phyloP scores from a whole-genome alignment of 805 yeast species.

The Metschnikowia anglica region DNA sequence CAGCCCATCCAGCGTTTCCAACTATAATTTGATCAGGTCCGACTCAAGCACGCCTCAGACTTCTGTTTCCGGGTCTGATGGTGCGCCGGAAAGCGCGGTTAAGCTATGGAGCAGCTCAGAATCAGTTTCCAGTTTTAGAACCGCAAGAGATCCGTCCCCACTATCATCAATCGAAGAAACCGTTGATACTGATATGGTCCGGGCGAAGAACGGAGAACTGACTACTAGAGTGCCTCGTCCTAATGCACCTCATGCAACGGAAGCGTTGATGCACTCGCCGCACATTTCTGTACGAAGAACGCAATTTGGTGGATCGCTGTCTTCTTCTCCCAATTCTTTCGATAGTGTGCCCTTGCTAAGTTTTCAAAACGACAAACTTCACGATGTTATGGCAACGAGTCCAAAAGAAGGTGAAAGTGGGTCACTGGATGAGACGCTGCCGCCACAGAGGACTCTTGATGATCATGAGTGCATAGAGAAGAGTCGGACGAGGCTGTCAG shows the following conservation, averaged over 20 bases:
- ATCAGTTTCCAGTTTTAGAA: conserved; percentile 11
- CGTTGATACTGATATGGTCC: not conserved
- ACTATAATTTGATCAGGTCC: conserved; percentile 25
- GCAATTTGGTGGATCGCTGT: not conserved
- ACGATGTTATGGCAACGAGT: not conserved
- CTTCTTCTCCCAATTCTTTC: conserved; percentile 5
- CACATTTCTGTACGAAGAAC: not conserved
- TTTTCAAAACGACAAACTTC: not conserved
- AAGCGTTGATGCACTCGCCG: no score
- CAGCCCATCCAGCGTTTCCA: conserved; percentile 26
- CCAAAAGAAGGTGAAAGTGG: not conserved
- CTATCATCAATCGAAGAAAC: conserved; percentile 16
- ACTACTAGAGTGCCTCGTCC: not conserved
- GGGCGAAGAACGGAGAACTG: not conserved
- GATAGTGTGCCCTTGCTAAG: conserved; percentile 2
- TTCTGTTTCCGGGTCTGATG: conserved; percentile 24
- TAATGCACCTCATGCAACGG: not conserved
- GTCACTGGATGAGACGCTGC: not conserved
- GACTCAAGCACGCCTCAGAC: conserved; percentile 35
- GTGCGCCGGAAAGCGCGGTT: conserved; percentile 9
- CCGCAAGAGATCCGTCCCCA: conserved; percentile 11
- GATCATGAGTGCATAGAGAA: not conserved
- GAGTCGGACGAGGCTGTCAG: not conserved
- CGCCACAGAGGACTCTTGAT: no score
- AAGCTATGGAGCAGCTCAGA: conserved; percentile 11